A percentile compares a stretch with the other conserved stretches of the same genome.
phyloP scores from a whole-genome alignment of 495 filamentous ascomycete genomes.

The Neurospora terricola region DNA sequence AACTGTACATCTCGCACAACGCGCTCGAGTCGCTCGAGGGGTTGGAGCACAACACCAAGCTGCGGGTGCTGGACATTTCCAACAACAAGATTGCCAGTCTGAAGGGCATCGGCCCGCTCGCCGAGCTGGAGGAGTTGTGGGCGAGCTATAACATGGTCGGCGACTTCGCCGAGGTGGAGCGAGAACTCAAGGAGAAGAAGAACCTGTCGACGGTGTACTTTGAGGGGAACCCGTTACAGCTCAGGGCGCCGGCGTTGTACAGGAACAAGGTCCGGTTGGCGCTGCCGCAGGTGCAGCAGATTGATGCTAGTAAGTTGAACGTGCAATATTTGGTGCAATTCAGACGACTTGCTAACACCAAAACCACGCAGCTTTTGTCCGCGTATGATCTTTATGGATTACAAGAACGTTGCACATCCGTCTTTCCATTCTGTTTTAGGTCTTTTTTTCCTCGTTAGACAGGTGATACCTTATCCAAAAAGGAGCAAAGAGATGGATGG shows the following conservation, averaged over 20 bases:
- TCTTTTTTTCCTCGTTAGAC: background rate
- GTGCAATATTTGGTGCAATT: background rate
- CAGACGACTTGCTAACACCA: conserved; percentile 22
- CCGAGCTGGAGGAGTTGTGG: conserved; percentile 82
- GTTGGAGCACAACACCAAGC: conserved; percentile 55
- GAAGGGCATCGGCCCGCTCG: conserved; percentile 56
- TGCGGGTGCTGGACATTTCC: conserved; percentile 79
- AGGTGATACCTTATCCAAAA: background rate
- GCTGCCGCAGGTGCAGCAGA: conserved; percentile 78
- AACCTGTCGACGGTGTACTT: conserved; percentile 89
- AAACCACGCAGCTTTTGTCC: conserved; percentile 30
- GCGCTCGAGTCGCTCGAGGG: conserved; percentile 69
- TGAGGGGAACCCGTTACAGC: conserved; percentile 88
- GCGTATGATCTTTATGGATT: conserved; percentile 1
- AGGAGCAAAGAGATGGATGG: background rate
- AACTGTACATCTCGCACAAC: conserved; percentile 98
- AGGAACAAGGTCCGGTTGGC: conserved; percentile 86
- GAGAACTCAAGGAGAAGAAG: conserved; percentile 65
- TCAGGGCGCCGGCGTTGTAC: conserved; percentile 63
- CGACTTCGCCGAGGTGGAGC: conserved; percentile 76
- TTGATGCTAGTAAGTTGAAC: conserved; percentile 84
- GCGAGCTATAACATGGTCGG: conserved; percentile 77
- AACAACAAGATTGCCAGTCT: conserved; percentile 78
- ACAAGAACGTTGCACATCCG: background rate
- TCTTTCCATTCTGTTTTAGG: background rate